Evolutionary conservation across 768 basidiomycete genomes (phyloP).

Genomic region (Russula sp.): DNA sequence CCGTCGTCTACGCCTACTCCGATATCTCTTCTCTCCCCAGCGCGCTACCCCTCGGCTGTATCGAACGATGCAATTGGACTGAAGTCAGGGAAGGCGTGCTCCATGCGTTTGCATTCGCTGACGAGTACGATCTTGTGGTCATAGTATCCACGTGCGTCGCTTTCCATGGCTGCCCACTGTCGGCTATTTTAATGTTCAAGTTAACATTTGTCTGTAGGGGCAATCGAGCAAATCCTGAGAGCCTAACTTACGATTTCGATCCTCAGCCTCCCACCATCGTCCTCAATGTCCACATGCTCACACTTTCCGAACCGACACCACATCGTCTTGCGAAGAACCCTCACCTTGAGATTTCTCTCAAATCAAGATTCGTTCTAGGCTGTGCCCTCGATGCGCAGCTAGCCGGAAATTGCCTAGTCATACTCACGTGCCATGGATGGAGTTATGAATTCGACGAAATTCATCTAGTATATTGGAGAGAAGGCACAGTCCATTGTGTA

Average conservation of each 20-base stretch:
- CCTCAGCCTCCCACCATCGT: conserved; percentile 6
- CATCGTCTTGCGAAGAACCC: conserved; percentile 17
- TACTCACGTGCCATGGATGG: conserved; percentile 19
- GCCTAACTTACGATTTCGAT: conserved; percentile 1
- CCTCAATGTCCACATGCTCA: conserved; percentile 16
- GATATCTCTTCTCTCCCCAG: conserved; percentile 13
- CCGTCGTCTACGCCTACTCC: conserved; percentile 17
- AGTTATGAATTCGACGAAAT: conserved; percentile 18
- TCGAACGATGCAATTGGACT: conserved; percentile 14
- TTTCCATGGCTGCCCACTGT: not conserved
- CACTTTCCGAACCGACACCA: conserved; percentile 12
- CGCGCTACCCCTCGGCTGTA: conserved; percentile 3
- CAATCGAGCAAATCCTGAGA: not conserved
- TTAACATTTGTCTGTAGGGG: not conserved
- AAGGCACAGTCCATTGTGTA: conserved; percentile 13
- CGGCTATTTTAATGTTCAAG: not conserved
- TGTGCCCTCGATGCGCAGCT: conserved; percentile 17
- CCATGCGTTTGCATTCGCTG: conserved; percentile 17
- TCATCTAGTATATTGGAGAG: conserved; percentile 17
- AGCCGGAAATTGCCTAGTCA: conserved; percentile 12
- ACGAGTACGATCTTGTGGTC: conserved; percentile 16
- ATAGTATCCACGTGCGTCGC: conserved; percentile 14
- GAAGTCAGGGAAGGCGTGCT: conserved; percentile 13
- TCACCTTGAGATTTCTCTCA: conserved; percentile 11
- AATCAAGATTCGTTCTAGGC: conserved; percentile 16